Conservation (phyloP, 371 early-diverging fungal genomes). For the Rhizopus arrhizus region DNA sequence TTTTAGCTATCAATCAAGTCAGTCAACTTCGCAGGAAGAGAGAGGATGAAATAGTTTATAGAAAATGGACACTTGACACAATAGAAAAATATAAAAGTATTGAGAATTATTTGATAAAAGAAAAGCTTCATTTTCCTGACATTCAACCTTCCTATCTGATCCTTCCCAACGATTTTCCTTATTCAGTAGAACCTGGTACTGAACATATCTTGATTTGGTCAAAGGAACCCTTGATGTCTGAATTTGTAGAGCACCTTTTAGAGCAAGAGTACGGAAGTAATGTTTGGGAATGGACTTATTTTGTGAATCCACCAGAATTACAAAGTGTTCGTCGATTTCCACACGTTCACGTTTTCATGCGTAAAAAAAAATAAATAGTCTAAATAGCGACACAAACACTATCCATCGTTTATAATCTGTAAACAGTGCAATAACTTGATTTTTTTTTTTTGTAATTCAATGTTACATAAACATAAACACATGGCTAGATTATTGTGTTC, state of each 20-base stretch:
- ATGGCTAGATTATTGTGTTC: no score
- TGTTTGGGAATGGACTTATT: conserved; percentile 43
- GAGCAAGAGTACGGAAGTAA: conserved; percentile 29
- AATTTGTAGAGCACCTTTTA: conserved; percentile 28
- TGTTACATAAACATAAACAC: no score
- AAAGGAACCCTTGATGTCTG: conserved; percentile 36
- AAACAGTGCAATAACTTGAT: no score
- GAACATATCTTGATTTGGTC: conserved; percentile 64
- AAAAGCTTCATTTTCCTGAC: conserved; percentile 45
- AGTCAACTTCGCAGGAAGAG: conserved; percentile 33
- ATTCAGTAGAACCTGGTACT: conserved; percentile 53
- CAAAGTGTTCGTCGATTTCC: conserved; percentile 44
- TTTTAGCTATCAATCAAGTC: conserved; percentile 39
- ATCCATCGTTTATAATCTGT: no score
- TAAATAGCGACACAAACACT: no score
- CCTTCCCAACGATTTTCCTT: conserved; percentile 67
- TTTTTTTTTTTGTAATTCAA: no score
- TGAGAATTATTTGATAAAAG: conserved; percentile 41
- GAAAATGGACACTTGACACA: conserved; percentile 40
- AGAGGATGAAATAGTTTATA: conserved; percentile 35
- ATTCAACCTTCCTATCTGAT: conserved; percentile 37
- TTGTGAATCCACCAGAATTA: conserved; percentile 47
- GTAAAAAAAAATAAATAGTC: conserved; percentile 11
- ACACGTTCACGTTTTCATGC: conserved; percentile 51
- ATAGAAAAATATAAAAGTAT: conserved; percentile 47